Percentiles rank a stretch among this genome's conserved stretches.
Conservation (phyloP, 257 asterid genomes). For the Solanum verrucosum region DNA sequence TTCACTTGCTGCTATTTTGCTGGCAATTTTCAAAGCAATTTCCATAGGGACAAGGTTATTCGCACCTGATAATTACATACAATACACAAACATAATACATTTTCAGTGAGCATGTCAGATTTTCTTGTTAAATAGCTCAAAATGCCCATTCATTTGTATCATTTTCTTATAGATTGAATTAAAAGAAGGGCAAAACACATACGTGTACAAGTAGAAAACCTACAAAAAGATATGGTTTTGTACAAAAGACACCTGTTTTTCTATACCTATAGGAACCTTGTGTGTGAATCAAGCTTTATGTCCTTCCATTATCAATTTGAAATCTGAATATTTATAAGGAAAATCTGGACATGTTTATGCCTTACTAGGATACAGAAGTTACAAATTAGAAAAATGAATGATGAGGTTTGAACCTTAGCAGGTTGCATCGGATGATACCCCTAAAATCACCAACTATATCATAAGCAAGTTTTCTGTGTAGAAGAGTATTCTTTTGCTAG, state of each 20-base stretch:
- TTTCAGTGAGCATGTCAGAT: background rate
- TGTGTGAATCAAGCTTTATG: background rate
- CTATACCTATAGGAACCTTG: background rate
- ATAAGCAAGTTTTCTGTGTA: background rate
- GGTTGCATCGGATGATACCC: background rate
- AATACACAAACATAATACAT: background rate
- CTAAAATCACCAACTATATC: background rate
- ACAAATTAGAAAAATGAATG: background rate
- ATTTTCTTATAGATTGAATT: background rate
- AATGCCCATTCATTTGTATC: background rate
- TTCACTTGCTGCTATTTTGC: slow-evolving; percentile 79
- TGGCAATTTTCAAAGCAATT: slow-evolving; percentile 74
- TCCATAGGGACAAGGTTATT: slow-evolving; percentile 93
- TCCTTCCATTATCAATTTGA: background rate
- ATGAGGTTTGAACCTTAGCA: background rate
- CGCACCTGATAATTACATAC: slow-evolving; percentile 50
- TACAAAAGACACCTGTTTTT: background rate
- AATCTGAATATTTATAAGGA: background rate
- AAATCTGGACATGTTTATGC: background rate
- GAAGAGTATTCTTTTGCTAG: background rate
- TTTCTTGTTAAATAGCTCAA: background rate
- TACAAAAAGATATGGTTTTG: background rate
- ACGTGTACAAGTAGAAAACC: background rate
- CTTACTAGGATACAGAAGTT: background rate
- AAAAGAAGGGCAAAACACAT: background rate